Evolutionary conservation across 352 stramenopile genomes (phyloP), one percentile per base, ranked within the genome.

Genomic region (Aphanomyces astaci): DNA sequence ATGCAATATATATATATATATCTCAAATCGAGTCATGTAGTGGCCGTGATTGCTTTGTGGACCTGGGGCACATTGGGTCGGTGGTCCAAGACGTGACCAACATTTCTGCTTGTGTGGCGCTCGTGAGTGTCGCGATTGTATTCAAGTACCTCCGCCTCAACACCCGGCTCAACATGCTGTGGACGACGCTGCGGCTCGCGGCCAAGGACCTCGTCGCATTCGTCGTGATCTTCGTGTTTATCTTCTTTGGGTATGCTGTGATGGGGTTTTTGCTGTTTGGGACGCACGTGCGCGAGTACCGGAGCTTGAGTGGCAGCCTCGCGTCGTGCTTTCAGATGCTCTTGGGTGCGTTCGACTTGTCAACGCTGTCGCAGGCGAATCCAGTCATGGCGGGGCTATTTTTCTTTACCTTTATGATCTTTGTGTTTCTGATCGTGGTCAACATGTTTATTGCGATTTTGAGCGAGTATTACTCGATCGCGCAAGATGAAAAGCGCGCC

Each of bases 381-480:
- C 80, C 80, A 4, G 76, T 81, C 5, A 92, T 92, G 80, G 80
- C 80, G 0, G 80, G 73, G n/a, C 60, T 90, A n/a, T 92, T 90
- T 68, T 90, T 90, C 68, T 89, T 92, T 71, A 82, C 74, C 59
- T 92, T 89, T 51, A 92, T 89, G 82, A 80, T 92, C 40, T 82
- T 73, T 24, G 84, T 92, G 53, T 90, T 89, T 59, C 74, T 92
- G 59, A 87, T 92, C 66, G 88, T 82, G 53, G 76, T 90, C 45
- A 92, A 92, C 68, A 90, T 90, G 84, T 92, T 90, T 68, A 89
- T 92, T 25, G 84, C 82, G 36, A 92, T 92, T 67, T 89, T 92
- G 78, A 90, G 78, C 57, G 84, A 92, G 60, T 92, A 92, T 66
- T 90, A 92, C 71, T 89, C 81, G 25, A 46, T 88, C 33, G 80